These are phyloP conservation scores for Sphaerulina populicola DNA, from an alignment of 2,329 filamentous ascomycete genomes.

Conservation along the genomic window DNA sequence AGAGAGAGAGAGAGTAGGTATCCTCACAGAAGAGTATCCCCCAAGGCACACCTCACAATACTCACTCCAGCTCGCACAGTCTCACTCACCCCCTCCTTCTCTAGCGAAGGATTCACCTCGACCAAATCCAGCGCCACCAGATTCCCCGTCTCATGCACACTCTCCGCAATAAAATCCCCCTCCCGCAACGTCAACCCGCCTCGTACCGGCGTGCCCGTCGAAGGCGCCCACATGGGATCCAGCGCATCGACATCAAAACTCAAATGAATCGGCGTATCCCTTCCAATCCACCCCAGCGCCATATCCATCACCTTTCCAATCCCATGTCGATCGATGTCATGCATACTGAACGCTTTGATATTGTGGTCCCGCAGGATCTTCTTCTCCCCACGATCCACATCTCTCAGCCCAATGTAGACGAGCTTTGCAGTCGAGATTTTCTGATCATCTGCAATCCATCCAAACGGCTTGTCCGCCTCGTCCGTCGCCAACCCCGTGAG, in stretches of 20 bases:
- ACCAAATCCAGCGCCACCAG: slow-evolving; percentile 52
- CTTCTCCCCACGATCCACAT: slow-evolving; percentile 93
- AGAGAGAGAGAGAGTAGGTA: too few relatives aligned
- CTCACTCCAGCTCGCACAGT: slow-evolving; percentile 87
- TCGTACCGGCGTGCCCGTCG: slow-evolving; percentile 87
- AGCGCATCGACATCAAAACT: slow-evolving; percentile 96
- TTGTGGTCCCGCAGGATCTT: slow-evolving; percentile 76
- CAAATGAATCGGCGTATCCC: slow-evolving; percentile 90
- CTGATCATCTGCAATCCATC: slow-evolving; percentile 74
- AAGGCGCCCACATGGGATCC: slow-evolving; percentile 92
- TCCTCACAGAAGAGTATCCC: slow-evolving; percentile 70
- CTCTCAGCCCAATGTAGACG: slow-evolving; percentile 91
- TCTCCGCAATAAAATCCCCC: slow-evolving; percentile 89
- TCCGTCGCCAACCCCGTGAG: slow-evolving; percentile 68
- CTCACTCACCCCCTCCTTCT: slow-evolving; percentile 60
- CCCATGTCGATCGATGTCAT: slow-evolving; percentile 88
- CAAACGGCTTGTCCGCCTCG: slow-evolving; percentile 70
- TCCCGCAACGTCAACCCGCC: slow-evolving; percentile 89
- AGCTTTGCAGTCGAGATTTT: slow-evolving; percentile 68
- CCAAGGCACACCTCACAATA: slow-evolving; percentile 80
- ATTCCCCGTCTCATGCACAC: slow-evolving; percentile 49
- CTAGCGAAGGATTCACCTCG: slow-evolving; percentile 45
- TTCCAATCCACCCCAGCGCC: slow-evolving; percentile 92
- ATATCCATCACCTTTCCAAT: slow-evolving; percentile 96
- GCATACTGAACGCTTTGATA: slow-evolving; percentile 97